Conservation (phyloP, 2,329 filamentous ascomycete species). For the Albophoma yamanashiensis region DNA sequence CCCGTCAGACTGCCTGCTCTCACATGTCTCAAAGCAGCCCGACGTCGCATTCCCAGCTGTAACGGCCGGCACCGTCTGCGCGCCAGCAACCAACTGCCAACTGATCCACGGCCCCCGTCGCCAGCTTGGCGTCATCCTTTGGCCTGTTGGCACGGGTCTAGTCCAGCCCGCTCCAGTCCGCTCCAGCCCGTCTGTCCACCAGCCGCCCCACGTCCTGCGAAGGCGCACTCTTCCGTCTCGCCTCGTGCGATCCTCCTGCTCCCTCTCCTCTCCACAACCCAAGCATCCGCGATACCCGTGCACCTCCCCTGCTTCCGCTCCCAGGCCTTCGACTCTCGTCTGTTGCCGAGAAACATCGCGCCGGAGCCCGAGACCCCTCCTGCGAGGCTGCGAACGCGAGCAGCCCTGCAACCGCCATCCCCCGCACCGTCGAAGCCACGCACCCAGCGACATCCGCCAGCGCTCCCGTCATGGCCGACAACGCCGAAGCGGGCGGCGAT, state of each 20-base stretch:
- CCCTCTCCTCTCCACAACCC: not conserved
- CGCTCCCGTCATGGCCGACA: slow-evolving; percentile 49
- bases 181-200: too few species aligned
- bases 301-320: not conserved
- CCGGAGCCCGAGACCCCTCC: not conserved
- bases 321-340: not conserved
- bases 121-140: not conserved
- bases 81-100: not conserved
- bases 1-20: not conserved
- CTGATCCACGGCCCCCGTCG: not conserved
- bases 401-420: not conserved
- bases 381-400: not conserved
- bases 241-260: not conserved
- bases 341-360: not conserved
- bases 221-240: not conserved
- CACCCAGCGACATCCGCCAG: slow-evolving; percentile 3
- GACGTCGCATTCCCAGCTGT: not conserved
- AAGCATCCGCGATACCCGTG: not conserved
- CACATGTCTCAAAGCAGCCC: not conserved
- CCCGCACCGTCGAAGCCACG: slow-evolving; percentile 1
- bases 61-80: not conserved
- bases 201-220: not conserved
- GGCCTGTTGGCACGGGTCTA: not conserved
- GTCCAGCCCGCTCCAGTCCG: not conserved
- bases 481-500: slow-evolving; percentile 49